A percentile compares a stretch with the other conserved stretches of the same genome.
These are phyloP conservation scores for Croton setiger DNA, from an alignment of 441 rosid species.

Conservation along the genomic window DNA sequence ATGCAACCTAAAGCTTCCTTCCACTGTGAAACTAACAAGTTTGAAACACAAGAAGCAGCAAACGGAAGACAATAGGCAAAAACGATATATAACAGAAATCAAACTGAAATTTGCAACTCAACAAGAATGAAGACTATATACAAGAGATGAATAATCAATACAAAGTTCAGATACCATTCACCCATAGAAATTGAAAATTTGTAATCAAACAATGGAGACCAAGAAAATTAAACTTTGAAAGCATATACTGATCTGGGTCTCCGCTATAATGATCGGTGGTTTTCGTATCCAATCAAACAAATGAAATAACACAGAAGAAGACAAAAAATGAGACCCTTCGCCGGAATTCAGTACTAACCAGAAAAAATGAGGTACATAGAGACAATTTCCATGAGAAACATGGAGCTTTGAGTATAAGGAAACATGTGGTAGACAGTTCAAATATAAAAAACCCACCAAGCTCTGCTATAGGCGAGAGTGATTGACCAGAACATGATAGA, in stretches of 20 bases:
- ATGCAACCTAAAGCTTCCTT: not conserved
- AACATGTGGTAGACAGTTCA: slow-evolving; percentile 4
- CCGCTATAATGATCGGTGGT: slow-evolving; percentile 2
- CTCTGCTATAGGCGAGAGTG: not conserved
- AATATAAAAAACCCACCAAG: not conserved
- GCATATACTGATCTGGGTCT: slow-evolving; percentile 7
- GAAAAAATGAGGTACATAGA: not conserved
- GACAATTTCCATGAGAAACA: slow-evolving; percentile 10
- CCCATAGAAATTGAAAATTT: slow-evolving; percentile 1
- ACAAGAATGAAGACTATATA: slow-evolving; percentile 3
- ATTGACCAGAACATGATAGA: no score
- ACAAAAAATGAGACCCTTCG: slow-evolving; percentile 1
- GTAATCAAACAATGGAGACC: not conserved
- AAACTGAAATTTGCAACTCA: not conserved
- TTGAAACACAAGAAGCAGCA: not conserved
- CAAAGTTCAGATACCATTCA: not conserved
- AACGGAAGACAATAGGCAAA: not conserved
- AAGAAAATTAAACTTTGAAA: not conserved
- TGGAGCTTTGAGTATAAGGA: not conserved
- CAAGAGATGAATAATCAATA: not conserved
- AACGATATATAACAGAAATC: not conserved
- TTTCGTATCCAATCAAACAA: not conserved
- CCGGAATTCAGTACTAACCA: not conserved
- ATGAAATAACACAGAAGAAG: not conserved
- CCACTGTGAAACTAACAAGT: not conserved